Conservation (phyloP, 2,329 filamentous ascomycete species). For the Colletotrichum navitas region DNA sequence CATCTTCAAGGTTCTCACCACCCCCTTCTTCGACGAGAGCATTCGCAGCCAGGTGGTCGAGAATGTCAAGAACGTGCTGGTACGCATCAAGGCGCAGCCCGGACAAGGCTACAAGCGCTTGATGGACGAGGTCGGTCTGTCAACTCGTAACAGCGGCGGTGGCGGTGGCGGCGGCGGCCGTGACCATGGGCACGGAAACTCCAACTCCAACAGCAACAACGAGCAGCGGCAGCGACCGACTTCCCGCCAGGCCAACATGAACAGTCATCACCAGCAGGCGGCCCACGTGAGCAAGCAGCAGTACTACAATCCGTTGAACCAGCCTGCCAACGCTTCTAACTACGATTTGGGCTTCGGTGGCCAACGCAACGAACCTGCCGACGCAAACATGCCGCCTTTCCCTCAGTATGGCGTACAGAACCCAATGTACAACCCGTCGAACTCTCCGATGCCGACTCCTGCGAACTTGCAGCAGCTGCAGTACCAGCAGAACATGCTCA, state of each 20-base stretch:
- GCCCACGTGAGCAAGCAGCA: conserved; percentile 59
- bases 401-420: conserved; percentile 63
- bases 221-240: conserved; percentile 68
- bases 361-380: conserved; percentile 66
- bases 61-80: conserved; percentile 89
- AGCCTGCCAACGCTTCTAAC: conserved; percentile 54
- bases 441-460: conserved; percentile 59
- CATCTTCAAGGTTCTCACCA: conserved; percentile 98
- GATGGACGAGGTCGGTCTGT: conserved; percentile 98
- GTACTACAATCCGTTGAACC: conserved; percentile 62
- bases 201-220: conserved; percentile 54
- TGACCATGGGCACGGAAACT: conserved; percentile 54
- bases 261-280: conserved; percentile 57
- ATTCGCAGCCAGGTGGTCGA: conserved; percentile 91
- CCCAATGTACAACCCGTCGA: conserved; percentile 64
- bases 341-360: conserved; percentile 66
- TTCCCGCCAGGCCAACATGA: conserved; percentile 66
- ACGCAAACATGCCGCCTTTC: conserved; percentile 64
- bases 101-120: conserved; percentile 97
- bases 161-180: conserved; percentile 55
- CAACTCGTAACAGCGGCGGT: conserved; percentile 67
- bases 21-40: conserved; percentile 94
- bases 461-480: conserved; percentile 68
- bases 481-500: conserved; percentile 71
- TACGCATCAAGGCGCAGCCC: conserved; percentile 92